Percentiles rank a stretch among this genome's conserved stretches.
These are phyloP conservation scores for Elongisporangium undulatum DNA, from an alignment of 352 stramenopile genomes.

Conservation along the genomic window DNA sequence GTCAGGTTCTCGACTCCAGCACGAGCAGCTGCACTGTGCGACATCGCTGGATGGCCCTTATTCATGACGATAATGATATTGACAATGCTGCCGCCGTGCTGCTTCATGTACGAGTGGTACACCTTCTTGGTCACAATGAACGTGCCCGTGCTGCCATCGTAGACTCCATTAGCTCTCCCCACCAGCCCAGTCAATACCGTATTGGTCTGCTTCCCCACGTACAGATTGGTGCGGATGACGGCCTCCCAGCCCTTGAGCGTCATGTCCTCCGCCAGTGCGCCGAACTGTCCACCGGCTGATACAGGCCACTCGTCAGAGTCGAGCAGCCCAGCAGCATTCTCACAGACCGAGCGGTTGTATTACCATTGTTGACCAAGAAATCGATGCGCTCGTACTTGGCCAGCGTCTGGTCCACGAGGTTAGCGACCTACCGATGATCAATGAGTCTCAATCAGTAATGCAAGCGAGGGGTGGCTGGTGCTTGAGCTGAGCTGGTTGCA, in stretches of 20 bases:
- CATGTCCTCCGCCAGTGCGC: constrained; percentile 81
- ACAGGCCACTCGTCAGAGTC: not conserved
- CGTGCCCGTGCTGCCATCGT: constrained; percentile 48
- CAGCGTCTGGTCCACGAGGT: constrained; percentile 55
- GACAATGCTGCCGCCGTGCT: constrained; percentile 91
- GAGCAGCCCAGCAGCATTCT: not conserved
- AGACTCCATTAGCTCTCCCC: not conserved
- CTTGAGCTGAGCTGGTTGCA: not conserved
- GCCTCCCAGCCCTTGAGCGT: constrained; percentile 87
- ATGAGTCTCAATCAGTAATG: not conserved
- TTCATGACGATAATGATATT: constrained; percentile 95
- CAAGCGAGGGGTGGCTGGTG: not conserved
- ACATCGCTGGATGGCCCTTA: constrained; percentile 88
- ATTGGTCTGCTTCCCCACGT: not conserved
- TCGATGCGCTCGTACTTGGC: constrained; percentile 76
- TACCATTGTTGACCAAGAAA: constrained; percentile 92
- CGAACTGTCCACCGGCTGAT: constrained; percentile 87
- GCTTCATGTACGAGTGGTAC: constrained; percentile 92
- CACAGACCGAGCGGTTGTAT: not conserved
- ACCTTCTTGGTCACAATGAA: constrained; percentile 90
- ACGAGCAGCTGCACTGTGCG: constrained; percentile 78
- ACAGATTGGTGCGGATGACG: constrained; percentile 91
- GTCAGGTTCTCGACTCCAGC: constrained; percentile 91
- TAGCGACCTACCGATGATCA: constrained; percentile 21
- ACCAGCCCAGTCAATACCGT: not conserved